These are phyloP conservation scores for Spergularia bocconei DNA, from an alignment of 148 eudicot genomes.

Conservation along the genomic window DNA sequence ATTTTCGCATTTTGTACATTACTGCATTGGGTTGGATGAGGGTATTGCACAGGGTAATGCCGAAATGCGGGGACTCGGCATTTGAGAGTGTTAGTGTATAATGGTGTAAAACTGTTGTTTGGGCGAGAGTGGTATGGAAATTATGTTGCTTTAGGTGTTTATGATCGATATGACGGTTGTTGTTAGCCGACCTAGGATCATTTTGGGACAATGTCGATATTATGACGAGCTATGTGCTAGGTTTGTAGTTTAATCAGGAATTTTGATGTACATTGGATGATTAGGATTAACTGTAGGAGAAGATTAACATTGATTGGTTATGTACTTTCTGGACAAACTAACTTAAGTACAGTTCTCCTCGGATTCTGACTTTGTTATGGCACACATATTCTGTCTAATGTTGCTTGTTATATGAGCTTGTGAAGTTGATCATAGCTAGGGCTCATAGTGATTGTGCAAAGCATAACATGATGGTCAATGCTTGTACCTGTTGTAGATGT, in stretches of 20 bases:
- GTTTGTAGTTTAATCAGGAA: no score
- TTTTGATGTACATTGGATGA: no score
- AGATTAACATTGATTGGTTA: no score
- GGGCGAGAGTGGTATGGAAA: neutral
- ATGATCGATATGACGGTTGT: neutral
- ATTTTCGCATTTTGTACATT: neutral
- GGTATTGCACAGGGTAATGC: neutral
- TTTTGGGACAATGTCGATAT: neutral
- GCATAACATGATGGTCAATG: neutral
- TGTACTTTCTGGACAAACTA: no score
- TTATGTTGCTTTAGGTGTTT: neutral
- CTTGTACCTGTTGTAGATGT: no score
- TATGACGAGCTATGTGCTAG: no score
- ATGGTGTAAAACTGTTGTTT: no score
- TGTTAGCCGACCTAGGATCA: neutral
- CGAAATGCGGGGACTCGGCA: neutral
- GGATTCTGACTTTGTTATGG: neutral
- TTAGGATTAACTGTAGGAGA: no score
- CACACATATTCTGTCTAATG: neutral
- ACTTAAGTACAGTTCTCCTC: no score
- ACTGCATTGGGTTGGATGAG: neutral
- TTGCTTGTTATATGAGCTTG: neutral
- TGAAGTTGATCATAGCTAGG: neutral
- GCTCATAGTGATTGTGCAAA: neutral
- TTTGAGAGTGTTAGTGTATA: no score